phyloP scores from a whole-genome alignment of 2,329 filamentous ascomycete genomes.

The Emericellopsis cladophorae region DNA sequence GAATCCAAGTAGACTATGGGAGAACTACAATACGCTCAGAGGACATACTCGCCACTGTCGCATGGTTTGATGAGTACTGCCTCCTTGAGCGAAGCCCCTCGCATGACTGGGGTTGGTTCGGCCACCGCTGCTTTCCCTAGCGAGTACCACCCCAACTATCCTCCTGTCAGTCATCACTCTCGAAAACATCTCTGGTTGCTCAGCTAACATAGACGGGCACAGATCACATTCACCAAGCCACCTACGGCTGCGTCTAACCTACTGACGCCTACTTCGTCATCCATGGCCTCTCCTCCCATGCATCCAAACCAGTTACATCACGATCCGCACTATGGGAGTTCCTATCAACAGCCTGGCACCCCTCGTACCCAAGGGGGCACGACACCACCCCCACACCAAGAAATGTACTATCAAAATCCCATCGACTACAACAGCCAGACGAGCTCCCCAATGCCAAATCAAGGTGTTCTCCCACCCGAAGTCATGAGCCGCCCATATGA shows the following conservation, averaged over 20 bases:
- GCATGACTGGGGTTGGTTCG: too few species aligned
- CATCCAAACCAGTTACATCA: not conserved
- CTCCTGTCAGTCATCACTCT: too few species aligned
- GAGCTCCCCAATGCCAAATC: constrained; percentile 26
- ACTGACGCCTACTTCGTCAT: constrained; percentile 3
- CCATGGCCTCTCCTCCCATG: constrained; percentile 2
- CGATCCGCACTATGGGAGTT: not conserved
- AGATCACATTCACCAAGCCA: constrained; percentile 3
- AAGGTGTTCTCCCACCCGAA: too few species aligned
- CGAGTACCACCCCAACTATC: too few species aligned
- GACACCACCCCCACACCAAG: constrained; percentile 18
- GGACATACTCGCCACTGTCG: too few species aligned
- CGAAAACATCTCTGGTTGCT: too few species aligned
- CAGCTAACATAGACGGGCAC: not conserved
- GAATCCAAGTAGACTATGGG: too few species aligned
- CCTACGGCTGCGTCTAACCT: constrained; percentile 1
- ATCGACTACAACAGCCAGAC: constrained; percentile 29
- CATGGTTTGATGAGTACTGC: too few species aligned
- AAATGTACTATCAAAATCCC: constrained; percentile 25
- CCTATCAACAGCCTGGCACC: not conserved
- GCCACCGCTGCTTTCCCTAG: too few species aligned
- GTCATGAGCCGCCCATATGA: too few species aligned
- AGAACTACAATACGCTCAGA: too few species aligned
- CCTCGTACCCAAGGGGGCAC: not conserved
- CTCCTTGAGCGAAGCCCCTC: too few species aligned